Percentiles rank a stretch among this genome's conserved stretches.
Evolutionary conservation across 768 basidiomycete genomes (phyloP).

Genomic region (Pulveroboletus sp.): DNA sequence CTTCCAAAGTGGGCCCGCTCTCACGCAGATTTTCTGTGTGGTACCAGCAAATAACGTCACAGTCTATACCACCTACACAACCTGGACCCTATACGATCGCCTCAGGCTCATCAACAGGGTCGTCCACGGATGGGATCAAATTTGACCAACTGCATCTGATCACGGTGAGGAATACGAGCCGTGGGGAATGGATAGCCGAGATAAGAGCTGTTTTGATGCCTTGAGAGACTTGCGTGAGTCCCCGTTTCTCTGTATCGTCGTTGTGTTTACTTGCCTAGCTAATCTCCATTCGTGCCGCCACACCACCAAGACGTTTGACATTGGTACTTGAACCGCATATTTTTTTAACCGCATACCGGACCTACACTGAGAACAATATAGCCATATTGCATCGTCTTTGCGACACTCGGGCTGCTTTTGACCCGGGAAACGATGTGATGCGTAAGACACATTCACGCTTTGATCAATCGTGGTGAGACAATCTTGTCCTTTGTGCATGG

Average conservation of each 20-base stretch:
- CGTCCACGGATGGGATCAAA: constrained; percentile 15
- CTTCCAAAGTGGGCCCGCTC: neutral
- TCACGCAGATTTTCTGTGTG: constrained; percentile 1
- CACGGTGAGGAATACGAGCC: constrained; percentile 25
- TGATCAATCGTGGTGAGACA: too few relatives aligned
- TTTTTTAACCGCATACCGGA: neutral
- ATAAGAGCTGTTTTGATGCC: constrained; percentile 17
- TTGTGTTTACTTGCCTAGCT: neutral
- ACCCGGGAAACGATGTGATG: too few relatives aligned
- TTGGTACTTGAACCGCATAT: constrained; percentile 4
- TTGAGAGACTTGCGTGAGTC: constrained; percentile 15
- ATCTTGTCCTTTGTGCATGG: too few relatives aligned
- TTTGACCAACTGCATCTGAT: constrained; percentile 25
- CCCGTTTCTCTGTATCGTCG: neutral
- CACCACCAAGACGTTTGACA: neutral
- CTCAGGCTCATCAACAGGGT: constrained; percentile 9
- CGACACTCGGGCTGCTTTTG: too few relatives aligned
- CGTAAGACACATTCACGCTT: too few relatives aligned
- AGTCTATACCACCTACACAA: constrained; percentile 5
- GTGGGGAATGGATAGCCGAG: constrained; percentile 28
- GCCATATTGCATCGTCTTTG: neutral
- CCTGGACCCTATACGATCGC: constrained; percentile 20
- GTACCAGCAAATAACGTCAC: constrained; percentile 20
- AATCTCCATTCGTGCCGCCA: neutral
- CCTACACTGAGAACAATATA: constrained; percentile 3